Evolutionary conservation across 140 eudicot species (phyloP).

Genomic region (Stevia rebaudiana): DNA sequence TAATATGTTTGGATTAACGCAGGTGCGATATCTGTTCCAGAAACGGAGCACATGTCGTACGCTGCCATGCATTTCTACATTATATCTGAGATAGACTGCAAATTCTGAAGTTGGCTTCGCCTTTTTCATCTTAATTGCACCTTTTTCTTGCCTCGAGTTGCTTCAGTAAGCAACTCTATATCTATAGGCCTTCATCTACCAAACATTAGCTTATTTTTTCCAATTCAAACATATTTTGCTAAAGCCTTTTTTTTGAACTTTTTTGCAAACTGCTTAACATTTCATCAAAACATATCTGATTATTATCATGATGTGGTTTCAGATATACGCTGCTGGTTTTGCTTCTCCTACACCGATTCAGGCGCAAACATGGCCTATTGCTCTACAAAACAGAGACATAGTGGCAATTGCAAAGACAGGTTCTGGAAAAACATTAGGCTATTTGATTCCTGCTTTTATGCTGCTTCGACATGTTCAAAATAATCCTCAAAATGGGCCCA

Average conservation of each 20-base stretch:
- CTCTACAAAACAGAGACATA: conserved; percentile 73
- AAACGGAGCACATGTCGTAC: conserved; percentile 99
- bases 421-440: conserved; percentile 96
- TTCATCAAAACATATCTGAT: background rate
- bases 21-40: conserved; percentile 99
- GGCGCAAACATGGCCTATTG: conserved; percentile 98
- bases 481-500: conserved; percentile 83
- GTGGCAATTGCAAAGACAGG: conserved; percentile 99
- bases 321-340: conserved; percentile 82
- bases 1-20: conserved; percentile 73
- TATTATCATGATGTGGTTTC: conserved; percentile 32
- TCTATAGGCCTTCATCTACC: conserved; percentile 43
- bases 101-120: conserved; percentile 71
- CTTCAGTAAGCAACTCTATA: conserved; percentile 98
- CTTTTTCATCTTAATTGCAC: conserved; percentile 65
- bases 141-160: conserved; percentile 95
- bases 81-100: conserved; percentile 81
- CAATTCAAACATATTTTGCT: conserved; percentile 13
- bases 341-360: conserved; percentile 89
- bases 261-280: background rate
- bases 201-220: conserved; percentile 15
- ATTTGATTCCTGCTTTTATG: conserved; percentile 87
- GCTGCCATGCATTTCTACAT: conserved; percentile 85
- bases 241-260: conserved; percentile 10
- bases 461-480: conserved; percentile 59